Conservation (phyloP, 257 asterid species). For the Verbena officinalis region DNA sequence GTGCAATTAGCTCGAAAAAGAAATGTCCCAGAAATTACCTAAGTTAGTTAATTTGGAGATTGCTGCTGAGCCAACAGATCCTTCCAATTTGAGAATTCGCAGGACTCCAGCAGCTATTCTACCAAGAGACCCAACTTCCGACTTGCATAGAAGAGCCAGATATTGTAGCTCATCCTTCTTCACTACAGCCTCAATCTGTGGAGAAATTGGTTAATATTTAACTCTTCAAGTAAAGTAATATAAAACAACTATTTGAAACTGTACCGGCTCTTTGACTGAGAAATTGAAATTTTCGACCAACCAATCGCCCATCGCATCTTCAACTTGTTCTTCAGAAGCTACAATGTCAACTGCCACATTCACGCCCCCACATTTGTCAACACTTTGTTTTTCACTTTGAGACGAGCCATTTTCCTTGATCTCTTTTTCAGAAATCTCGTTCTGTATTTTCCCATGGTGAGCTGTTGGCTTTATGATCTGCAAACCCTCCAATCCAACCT, state of each 20-base stretch:
- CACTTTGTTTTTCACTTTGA: constrained; percentile 47
- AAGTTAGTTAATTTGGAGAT: constrained; percentile 85
- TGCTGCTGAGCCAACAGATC: constrained; percentile 77
- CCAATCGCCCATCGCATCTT: constrained; percentile 56
- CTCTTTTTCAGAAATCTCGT: constrained; percentile 44
- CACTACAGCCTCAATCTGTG: constrained; percentile 84
- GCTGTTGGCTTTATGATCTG: constrained; percentile 80
- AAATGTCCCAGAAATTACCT: constrained; percentile 46
- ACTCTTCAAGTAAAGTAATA: constrained; percentile 12
- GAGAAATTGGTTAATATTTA: constrained; percentile 21
- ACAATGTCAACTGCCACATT: constrained; percentile 73
- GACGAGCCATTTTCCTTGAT: constrained; percentile 47
- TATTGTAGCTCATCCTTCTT: constrained; percentile 84
- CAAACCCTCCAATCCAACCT: constrained; percentile 90
- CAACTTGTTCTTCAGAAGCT: constrained; percentile 61
- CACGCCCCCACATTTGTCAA: constrained; percentile 56
- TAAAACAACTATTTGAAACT: constrained; percentile 10
- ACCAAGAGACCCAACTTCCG: constrained; percentile 92
- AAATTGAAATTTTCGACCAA: constrained; percentile 75
- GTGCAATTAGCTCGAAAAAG: no score
- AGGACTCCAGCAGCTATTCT: constrained; percentile 88
- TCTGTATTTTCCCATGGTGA: constrained; percentile 36
- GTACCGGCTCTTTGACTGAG: constrained; percentile 91
- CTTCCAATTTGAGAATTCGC: constrained; percentile 88
- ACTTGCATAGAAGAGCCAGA: constrained; percentile 67